A percentile compares a stretch with the other conserved stretches of the same genome.
Conservation (phyloP, 805 yeast genomes). For the Candida namnaoensis region DNA sequence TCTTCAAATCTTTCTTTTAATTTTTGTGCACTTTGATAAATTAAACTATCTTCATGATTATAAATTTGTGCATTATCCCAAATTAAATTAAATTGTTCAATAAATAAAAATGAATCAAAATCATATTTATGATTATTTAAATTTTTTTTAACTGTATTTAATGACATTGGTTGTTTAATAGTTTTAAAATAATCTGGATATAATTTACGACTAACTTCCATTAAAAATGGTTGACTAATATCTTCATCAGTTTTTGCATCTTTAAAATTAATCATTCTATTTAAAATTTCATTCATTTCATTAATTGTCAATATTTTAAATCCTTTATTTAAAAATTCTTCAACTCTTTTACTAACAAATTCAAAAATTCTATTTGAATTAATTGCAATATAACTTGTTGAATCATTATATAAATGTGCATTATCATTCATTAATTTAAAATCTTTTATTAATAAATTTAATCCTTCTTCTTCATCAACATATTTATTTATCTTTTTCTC, state of each 20-base stretch:
- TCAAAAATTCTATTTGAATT: conserved; percentile 52
- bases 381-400: conserved; percentile 52
- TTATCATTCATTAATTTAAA: conserved; percentile 60
- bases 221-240: conserved; percentile 52
- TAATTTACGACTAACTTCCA: conserved; percentile 57
- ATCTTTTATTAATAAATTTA: conserved; percentile 42
- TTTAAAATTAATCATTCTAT: too few species aligned
- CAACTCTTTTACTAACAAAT: conserved; percentile 40
- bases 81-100: conserved; percentile 49
- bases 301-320: conserved; percentile 2
- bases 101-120: conserved; percentile 45
- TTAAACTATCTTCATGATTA: conserved; percentile 65
- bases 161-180: conserved; percentile 67
- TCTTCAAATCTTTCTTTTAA: conserved; percentile 44
- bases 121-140: conserved; percentile 44
- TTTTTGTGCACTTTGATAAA: conserved; percentile 61
- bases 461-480: conserved; percentile 5
- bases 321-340: not conserved
- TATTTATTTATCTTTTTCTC: conserved; percentile 30
- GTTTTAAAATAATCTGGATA: conserved; percentile 78
- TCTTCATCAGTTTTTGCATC: conserved; percentile 25
- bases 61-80: conserved; percentile 74
- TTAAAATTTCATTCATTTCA: conserved; percentile 6
- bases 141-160: conserved; percentile 46
- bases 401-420: conserved; percentile 67